phyloP scores from a whole-genome alignment of 352 stramenopile genomes.

The Phytophthora hibernalis region DNA sequence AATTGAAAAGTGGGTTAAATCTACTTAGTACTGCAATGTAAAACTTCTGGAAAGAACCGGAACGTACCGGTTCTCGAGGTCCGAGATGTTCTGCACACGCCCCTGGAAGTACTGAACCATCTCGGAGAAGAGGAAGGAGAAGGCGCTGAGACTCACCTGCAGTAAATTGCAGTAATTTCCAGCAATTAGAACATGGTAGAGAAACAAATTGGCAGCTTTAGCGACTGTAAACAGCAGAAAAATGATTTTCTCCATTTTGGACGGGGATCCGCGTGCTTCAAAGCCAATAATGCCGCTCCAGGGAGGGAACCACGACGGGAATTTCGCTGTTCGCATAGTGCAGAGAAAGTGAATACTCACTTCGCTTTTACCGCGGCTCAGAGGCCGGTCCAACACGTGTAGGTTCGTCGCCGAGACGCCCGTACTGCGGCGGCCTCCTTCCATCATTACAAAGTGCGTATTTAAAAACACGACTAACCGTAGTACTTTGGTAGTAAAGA shows the following conservation, averaged over 20 bases:
- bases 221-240: neutral
- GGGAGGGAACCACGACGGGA: neutral
- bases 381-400: slow-evolving; percentile 79
- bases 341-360: slow-evolving; percentile 29
- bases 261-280: neutral
- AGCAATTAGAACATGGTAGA: neutral
- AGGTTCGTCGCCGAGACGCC: slow-evolving; percentile 62
- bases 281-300: neutral
- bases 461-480: no score
- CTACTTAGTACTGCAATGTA: neutral
- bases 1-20: neutral
- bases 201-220: neutral
- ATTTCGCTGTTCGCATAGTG: neutral
- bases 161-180: neutral
- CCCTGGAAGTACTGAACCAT: slow-evolving; percentile 98
- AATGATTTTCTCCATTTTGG: neutral
- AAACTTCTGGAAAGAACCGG: neutral
- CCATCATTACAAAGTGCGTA: no score
- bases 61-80: slow-evolving; percentile 91
- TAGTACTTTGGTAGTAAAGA: no score
- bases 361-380: slow-evolving; percentile 82
- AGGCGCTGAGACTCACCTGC: slow-evolving; percentile 94
- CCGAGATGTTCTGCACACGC: slow-evolving; percentile 95
- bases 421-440: slow-evolving; percentile 55
- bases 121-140: slow-evolving; percentile 98